These are phyloP conservation scores for Spironucleus salmonicida DNA, from an alignment of 208 protist species.

Conservation along the genomic window DNA sequence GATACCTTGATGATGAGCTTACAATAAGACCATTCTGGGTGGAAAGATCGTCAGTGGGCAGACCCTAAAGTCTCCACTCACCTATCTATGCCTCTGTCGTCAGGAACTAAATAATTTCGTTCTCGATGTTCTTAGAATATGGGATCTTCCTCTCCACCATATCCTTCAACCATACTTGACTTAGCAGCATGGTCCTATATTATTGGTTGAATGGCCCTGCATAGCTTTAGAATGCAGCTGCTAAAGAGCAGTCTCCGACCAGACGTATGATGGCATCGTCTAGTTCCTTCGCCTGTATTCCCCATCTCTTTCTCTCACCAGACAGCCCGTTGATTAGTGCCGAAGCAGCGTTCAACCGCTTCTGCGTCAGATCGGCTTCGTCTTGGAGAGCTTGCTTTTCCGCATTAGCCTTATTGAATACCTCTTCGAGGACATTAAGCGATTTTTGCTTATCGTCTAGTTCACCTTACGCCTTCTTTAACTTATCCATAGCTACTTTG, in stretches of 20 bases:
- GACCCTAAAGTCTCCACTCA: slow-evolving; percentile 85
- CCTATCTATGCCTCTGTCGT: slow-evolving; percentile 77
- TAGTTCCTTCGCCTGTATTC: slow-evolving; percentile 78
- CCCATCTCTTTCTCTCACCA: slow-evolving; percentile 84
- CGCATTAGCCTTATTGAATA: slow-evolving; percentile 69
- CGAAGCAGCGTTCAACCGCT: slow-evolving; percentile 70
- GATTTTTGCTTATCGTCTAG: slow-evolving; percentile 77
- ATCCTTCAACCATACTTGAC: slow-evolving; percentile 48
- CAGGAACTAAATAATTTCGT: slow-evolving; percentile 75
- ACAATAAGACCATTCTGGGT: slow-evolving; percentile 96
- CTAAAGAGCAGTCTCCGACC: slow-evolving; percentile 83
- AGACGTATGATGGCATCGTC: slow-evolving; percentile 72
- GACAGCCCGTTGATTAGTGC: slow-evolving; percentile 31
- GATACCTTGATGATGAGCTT: slow-evolving; percentile 64
- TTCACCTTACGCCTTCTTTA: slow-evolving; percentile 66
- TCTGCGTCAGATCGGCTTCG: slow-evolving; percentile 73
- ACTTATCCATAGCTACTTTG: slow-evolving; percentile 44
- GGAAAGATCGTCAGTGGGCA: slow-evolving; percentile 90
- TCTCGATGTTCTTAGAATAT: slow-evolving; percentile 53
- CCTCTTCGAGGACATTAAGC: slow-evolving; percentile 67
- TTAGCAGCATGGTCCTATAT: slow-evolving; percentile 70
- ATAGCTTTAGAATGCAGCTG: slow-evolving; percentile 89
- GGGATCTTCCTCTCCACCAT: slow-evolving; percentile 49
- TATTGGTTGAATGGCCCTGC: slow-evolving; percentile 89
- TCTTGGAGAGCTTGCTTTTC: slow-evolving; percentile 84